Evolutionary conservation across 306 rosid species (phyloP), one percentile per base, ranked within the genome.

Genomic region (Acacia crassicarpa): DNA sequence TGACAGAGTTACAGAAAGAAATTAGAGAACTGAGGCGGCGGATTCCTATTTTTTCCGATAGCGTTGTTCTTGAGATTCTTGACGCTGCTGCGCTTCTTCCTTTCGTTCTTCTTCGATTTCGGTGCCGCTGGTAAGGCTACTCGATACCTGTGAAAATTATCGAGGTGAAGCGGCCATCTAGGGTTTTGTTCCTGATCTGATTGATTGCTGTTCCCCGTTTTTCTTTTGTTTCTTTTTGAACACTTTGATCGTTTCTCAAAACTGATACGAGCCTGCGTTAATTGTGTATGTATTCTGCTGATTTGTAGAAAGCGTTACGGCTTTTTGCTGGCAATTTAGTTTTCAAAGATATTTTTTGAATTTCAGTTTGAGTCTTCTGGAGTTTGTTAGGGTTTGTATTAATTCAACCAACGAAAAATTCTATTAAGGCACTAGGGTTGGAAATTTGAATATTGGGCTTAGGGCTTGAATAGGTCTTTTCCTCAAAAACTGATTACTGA

Each of bases 81-180:
- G 66, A 25, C 67, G 72, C n/a, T 59, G 67, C 16, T 40, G 77
- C 4, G 62, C 54, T 15, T 72, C 33, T 43, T 51, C 23, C 49
- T 49, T 62, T 58, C 71, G 0, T 13, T 72, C 62, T 68, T 61
- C 72, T 40, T 75, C 77, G 56, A 8, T 87, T 72, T 73, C 14
- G 44, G 17, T 68, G 61, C 78, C 58, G 80, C 89, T 85, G 97
- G 95, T 91, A 91, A 93, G 97, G 89, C 94, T 76, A 80, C 86
- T 82, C 81, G 89, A 63, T 77, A 75, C 89, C 92, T 91, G 86
- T 88, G 95, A 88, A 72, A 63, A 15, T 70, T 84, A 41, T 53
- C 82, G 71, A 59, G 85, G 48, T 72, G 91, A 83, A 23, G 68
- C 84, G 83, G 74, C 81, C 77, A 10, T 85, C 87, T 88, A 80